Evolutionary conservation across 257 asterid genomes (phyloP).

Genomic region (Parsonsia alboflavescens): DNA sequence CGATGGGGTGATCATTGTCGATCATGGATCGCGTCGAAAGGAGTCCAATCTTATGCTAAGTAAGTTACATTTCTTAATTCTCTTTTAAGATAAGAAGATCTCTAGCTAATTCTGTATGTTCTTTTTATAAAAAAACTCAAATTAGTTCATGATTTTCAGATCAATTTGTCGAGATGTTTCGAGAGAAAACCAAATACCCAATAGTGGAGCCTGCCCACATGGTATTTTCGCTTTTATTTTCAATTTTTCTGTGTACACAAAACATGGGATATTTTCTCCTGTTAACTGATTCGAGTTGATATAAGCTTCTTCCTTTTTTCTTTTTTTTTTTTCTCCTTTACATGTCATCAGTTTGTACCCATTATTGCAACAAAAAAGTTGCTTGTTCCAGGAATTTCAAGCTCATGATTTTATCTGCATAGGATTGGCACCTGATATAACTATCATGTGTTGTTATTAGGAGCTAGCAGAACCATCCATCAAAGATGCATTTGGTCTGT

Average conservation of each 20-base stretch:
- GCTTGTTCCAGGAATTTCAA: slow-evolving; percentile 2
- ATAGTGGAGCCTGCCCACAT: slow-evolving; percentile 98
- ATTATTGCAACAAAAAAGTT: background rate
- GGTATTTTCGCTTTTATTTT: slow-evolving; percentile 37
- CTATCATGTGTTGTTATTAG: slow-evolving; percentile 26
- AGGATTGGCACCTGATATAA: background rate
- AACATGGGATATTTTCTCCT: background rate
- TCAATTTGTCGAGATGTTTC: slow-evolving; percentile 81
- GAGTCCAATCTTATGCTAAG: slow-evolving; percentile 93
- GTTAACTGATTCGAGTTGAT: background rate
- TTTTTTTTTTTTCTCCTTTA: no score
- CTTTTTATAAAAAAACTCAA: background rate
- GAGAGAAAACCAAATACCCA: slow-evolving; percentile 61
- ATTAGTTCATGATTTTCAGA: slow-evolving; percentile 36
- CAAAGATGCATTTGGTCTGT: slow-evolving; percentile 66
- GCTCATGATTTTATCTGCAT: background rate
- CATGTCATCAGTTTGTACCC: background rate
- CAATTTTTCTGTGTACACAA: background rate
- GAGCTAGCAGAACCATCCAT: slow-evolving; percentile 96
- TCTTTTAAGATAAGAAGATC: background rate
- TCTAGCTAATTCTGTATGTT: background rate
- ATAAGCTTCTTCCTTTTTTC: background rate
- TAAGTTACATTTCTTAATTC: slow-evolving; percentile 25
- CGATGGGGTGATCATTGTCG: slow-evolving; percentile 85
- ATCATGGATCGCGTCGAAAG: slow-evolving; percentile 90